Conservation (phyloP, 2,329 filamentous ascomycete species). For the Aspergillus sp. region DNA sequence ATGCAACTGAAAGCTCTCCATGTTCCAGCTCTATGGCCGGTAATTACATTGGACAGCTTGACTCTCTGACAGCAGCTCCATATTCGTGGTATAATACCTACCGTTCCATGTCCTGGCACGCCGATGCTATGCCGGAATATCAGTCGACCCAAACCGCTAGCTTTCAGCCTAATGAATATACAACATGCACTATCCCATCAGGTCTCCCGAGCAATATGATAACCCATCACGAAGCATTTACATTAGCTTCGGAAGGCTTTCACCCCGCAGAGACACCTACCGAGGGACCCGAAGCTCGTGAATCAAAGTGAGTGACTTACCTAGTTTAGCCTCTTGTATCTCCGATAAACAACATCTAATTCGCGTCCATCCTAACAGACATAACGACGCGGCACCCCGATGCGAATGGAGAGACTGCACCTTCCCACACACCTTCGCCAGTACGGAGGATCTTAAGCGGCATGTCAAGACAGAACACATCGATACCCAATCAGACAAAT, state of each 20-base stretch:
- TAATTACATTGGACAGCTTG: too few species aligned
- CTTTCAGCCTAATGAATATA: background rate
- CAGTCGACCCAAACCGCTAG: background rate
- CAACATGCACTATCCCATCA: background rate
- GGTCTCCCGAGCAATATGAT: background rate
- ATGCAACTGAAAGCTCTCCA: background rate
- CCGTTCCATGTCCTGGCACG: background rate
- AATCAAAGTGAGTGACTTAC: background rate
- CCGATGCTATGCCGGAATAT: background rate
- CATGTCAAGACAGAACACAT: background rate
- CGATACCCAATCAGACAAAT: background rate
- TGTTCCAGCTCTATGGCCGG: background rate
- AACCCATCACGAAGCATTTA: background rate
- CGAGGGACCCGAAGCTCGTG: background rate
- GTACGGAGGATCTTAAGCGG: background rate
- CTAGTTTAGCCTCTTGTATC: background rate
- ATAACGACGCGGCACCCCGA: background rate
- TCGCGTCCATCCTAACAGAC: background rate
- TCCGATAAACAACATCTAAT: background rate
- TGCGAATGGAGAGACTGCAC: background rate
- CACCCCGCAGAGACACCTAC: background rate
- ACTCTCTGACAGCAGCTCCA: background rate
- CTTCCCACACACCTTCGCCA: background rate
- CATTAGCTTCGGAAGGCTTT: background rate
- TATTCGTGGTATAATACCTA: background rate